Evolutionary conservation across 2,329 filamentous ascomycete species (phyloP), one percentile per base, ranked within the genome.

Genomic region (Leptographium galeiforme): DNA sequence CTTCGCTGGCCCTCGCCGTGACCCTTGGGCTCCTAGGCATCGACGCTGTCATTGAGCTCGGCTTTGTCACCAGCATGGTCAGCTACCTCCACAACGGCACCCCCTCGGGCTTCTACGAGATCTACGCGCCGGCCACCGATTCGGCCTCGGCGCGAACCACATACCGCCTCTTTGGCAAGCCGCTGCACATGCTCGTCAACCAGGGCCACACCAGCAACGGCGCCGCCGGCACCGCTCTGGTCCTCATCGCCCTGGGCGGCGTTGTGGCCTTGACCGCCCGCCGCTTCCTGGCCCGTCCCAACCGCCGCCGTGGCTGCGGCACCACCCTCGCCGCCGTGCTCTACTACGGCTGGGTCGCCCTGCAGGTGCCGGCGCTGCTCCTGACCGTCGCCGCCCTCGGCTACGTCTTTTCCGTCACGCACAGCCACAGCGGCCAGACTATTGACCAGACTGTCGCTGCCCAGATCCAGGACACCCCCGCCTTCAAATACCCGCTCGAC

Each of bases 171-270:
- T 51, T 58, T 11, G 66, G 66, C 46, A 53, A 61, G 2, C 68
- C 69, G 1, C 51, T 55, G 4, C 40, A 63, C 43, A 54, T 70
- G 14, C 59, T 74, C 54, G 62, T 67, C 45, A 61, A 71, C 55
- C 67, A 70, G 46, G 70, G 70, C 14, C 64, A 73, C 55, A 70
- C 70, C 32, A 66, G 65, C 51, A 70, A 72, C 41, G 67, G 64
- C 33, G 72, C 72, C 2, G 66, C 65, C 10, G 68, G 66, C 6
- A 68, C 66, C 2, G 67, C 64, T 1, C 59, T 70, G 34, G 58
- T 70, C 1, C 53, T 69, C 2, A 61, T 69, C 49, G 64, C 63
- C 6, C 50, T 65, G n/a, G 63, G 61, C 11, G 68, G 68, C 30
- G 54, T 63, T 16, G 18, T 68, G 11, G 61, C 62, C 1, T 60